Conservation (phyloP, 768 basidiomycete species). For the Astraeus odoratus region DNA sequence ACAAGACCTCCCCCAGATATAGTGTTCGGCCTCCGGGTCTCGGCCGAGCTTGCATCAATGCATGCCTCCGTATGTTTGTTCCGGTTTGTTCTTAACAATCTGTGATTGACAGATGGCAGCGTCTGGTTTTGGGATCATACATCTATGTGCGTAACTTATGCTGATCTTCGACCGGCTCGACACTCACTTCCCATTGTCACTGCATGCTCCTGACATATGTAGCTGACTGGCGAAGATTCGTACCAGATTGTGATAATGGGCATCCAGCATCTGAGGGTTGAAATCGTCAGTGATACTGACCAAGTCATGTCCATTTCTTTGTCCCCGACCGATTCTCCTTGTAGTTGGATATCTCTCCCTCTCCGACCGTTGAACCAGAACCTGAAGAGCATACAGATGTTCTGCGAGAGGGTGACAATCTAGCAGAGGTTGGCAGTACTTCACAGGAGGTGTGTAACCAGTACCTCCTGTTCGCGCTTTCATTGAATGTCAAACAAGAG, state of each 20-base stretch:
- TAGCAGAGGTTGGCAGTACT: too few species aligned
- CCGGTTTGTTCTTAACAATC: conserved; percentile 8
- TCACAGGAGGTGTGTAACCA: too few species aligned
- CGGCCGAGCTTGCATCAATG: conserved; percentile 81
- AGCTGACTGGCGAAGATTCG: conserved; percentile 82
- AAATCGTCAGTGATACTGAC: conserved; percentile 79
- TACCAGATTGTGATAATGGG: conserved; percentile 85
- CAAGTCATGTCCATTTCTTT: too few species aligned
- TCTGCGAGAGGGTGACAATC: too few species aligned
- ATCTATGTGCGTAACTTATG: conserved; percentile 57
- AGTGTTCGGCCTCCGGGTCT: conserved; percentile 68
- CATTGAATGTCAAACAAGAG: too few species aligned
- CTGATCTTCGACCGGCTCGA: conserved; percentile 6
- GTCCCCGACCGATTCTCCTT: too few species aligned
- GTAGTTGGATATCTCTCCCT: too few species aligned
- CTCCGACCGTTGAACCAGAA: too few species aligned
- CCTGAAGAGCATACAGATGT: too few species aligned
- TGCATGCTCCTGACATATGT: conserved; percentile 15
- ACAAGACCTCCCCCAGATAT: conserved; percentile 79
- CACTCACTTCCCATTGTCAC: conserved; percentile 9
- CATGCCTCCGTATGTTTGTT: conserved; percentile 66
- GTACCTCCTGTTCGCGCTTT: too few species aligned
- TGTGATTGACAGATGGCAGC: conserved; percentile 36
- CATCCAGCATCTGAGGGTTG: conserved; percentile 74
- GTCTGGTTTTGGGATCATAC: conserved; percentile 73